A percentile compares a stretch with the other conserved stretches of the same genome.
Evolutionary conservation across 2,329 filamentous ascomycete genomes (phyloP).

Genomic region (Penicillium glabrum): DNA sequence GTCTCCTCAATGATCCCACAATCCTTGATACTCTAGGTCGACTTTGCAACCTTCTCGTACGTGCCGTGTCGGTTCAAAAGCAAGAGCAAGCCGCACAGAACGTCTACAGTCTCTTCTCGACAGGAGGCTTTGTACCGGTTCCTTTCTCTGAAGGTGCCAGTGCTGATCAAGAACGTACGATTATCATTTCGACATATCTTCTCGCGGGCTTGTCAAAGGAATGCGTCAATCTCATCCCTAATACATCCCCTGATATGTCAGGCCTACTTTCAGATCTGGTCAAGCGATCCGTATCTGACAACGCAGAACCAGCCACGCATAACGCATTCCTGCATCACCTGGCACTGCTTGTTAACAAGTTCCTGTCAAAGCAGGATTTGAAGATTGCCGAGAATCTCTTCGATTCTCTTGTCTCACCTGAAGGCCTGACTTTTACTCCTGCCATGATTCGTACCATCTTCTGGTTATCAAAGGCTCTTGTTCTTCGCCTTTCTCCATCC

Average conservation of each 20-base stretch:
- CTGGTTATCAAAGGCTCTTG: conserved; percentile 60
- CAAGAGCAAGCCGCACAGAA: conserved; percentile 55
- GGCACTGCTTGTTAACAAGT: conserved; percentile 44
- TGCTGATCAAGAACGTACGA: conserved; percentile 43
- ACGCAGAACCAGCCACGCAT: conserved; percentile 35
- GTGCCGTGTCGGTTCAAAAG: conserved; percentile 53
- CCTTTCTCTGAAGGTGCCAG: conserved; percentile 32
- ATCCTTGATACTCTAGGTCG: conserved; percentile 62
- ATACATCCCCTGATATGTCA: conserved; percentile 32
- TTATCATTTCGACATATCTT: conserved; percentile 59
- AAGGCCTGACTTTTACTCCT: conserved; percentile 29
- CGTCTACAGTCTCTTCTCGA: conserved; percentile 54
- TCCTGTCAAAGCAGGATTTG: conserved; percentile 36
- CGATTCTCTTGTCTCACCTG: conserved; percentile 30
- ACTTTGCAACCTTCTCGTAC: conserved; percentile 60
- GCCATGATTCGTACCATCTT: conserved; percentile 57
- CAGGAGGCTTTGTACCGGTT: conserved; percentile 35
- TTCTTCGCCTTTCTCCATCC: conserved; percentile 53
- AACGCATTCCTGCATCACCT: conserved; percentile 44
- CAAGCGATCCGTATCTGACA: conserved; percentile 31
- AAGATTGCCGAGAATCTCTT: conserved; percentile 31
- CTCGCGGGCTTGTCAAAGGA: conserved; percentile 53
- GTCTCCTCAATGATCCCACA: conserved; percentile 49
- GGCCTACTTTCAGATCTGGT: conserved; percentile 38
- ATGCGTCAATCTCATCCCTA: conserved; percentile 27